These are phyloP conservation scores for Aschersonia sp. DNA, from an alignment of 2,329 filamentous ascomycete genomes.

Conservation along the genomic window DNA sequence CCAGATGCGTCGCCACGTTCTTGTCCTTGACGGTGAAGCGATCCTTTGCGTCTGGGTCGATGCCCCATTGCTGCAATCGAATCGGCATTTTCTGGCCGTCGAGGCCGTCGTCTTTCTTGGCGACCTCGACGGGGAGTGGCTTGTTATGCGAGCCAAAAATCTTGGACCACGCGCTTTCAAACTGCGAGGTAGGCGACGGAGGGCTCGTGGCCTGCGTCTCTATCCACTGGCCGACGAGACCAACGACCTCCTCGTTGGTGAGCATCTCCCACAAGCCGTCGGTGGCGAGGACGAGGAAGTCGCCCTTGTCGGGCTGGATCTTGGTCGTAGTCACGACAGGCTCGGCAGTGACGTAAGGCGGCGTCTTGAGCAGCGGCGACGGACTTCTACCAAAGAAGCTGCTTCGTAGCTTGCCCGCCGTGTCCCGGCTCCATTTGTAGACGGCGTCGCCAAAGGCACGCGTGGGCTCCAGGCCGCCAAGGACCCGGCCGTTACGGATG, in stretches of 20 bases:
- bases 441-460: slow-evolving; percentile 91
- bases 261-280: slow-evolving; percentile 99
- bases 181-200: slow-evolving; percentile 38
- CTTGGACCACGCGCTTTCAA: slow-evolving; percentile 55
- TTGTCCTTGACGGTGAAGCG: slow-evolving; percentile 92
- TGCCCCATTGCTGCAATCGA: slow-evolving; percentile 80
- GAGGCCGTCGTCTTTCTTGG: slow-evolving; percentile 22
- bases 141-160: slow-evolving; percentile 36
- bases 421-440: slow-evolving; percentile 89
- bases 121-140: slow-evolving; percentile 64
- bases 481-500: slow-evolving; percentile 73
- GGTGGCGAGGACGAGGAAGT: slow-evolving; percentile 92
- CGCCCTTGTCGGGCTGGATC: slow-evolving; percentile 75
- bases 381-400: slow-evolving; percentile 80
- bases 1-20: slow-evolving; percentile 89
- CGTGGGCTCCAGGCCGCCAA: slow-evolving; percentile 83
- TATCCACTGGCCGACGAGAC: slow-evolving; percentile 91
- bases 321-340: slow-evolving; percentile 88
- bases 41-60: slow-evolving; percentile 55
- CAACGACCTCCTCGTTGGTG: slow-evolving; percentile 94
- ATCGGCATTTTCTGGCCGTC: slow-evolving; percentile 78
- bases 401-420: slow-evolving; percentile 66
- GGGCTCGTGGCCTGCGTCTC: slow-evolving; percentile 47
- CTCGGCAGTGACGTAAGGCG: slow-evolving; percentile 94
- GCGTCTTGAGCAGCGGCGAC: slow-evolving; percentile 67